Evolutionary conservation across 108 stramenopile genomes (phyloP).

Genomic region (Nitzschia palea): DNA sequence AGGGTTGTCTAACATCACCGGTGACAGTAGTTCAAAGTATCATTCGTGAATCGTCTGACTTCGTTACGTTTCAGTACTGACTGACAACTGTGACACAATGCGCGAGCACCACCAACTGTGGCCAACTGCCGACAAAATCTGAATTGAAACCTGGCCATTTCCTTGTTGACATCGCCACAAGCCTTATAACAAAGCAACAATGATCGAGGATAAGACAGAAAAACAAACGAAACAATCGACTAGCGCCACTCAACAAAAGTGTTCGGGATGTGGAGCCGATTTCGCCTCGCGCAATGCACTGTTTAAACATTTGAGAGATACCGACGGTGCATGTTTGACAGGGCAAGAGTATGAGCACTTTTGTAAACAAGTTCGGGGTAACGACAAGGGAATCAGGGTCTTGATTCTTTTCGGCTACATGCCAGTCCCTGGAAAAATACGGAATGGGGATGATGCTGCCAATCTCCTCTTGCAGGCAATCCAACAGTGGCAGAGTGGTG

Average conservation of each 20-base stretch:
- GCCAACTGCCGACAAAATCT: too few species aligned
- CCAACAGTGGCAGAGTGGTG: conserved; percentile 28
- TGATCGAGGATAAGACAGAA: too few species aligned
- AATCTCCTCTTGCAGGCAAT: conserved; percentile 54
- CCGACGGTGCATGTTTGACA: conserved; percentile 58
- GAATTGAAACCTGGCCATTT: too few species aligned
- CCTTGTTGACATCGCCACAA: too few species aligned
- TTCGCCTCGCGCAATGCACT: conserved; percentile 68
- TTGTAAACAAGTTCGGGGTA: conserved; percentile 35
- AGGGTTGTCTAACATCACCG: too few species aligned
- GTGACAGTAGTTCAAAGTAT: too few species aligned
- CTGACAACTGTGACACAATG: too few species aligned
- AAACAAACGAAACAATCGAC: not conserved
- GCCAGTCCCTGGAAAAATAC: conserved; percentile 20
- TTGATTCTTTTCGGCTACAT: conserved; percentile 74
- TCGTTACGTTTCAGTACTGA: too few species aligned
- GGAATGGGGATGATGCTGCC: conserved; percentile 61
- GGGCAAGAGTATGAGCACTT: conserved; percentile 55
- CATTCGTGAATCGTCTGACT: too few species aligned
- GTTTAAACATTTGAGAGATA: conserved; percentile 66
- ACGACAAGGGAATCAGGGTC: conserved; percentile 56
- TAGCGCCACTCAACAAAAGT: conserved; percentile 9
- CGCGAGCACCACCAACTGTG: too few species aligned
- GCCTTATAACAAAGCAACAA: too few species aligned
- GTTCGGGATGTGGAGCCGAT: conserved; percentile 52